Evolutionary conservation across 305 asterid genomes (phyloP).

Genomic region (Andrographis paniculata): DNA sequence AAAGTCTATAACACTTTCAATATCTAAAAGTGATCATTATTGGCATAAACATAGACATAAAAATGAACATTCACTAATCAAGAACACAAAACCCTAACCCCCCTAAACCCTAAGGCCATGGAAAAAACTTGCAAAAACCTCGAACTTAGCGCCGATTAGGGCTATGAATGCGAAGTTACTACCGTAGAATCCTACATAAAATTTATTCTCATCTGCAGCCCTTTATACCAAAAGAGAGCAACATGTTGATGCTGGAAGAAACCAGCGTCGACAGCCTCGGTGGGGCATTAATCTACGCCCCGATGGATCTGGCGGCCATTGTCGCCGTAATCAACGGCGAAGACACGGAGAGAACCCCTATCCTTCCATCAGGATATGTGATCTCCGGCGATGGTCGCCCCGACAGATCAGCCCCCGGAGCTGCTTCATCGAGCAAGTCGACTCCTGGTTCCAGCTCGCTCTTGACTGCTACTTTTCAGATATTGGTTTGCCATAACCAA

Average conservation of each 20-base stretch:
- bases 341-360: slow-evolving; percentile 25
- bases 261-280: slow-evolving; percentile 40
- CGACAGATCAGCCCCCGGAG: slow-evolving; percentile 17
- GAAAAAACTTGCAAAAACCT: no score
- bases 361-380: slow-evolving; percentile 62
- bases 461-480: slow-evolving; percentile 48
- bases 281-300: slow-evolving; percentile 44
- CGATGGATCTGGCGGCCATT: slow-evolving; percentile 29
- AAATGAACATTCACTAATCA: no score
- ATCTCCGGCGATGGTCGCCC: slow-evolving; percentile 45
- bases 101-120: no score
- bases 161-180: no score
- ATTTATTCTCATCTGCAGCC: no score
- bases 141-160: no score
- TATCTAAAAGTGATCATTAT: no score
- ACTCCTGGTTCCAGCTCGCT: slow-evolving; percentile 37
- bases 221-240: slow-evolving; percentile 27
- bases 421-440: slow-evolving; percentile 17
- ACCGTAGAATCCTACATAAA: no score
- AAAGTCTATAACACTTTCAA: no score
- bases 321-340: slow-evolving; percentile 33
- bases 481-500: slow-evolving; percentile 24
- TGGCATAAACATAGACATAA: no score
- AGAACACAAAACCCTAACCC: no score
- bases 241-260: slow-evolving; percentile 56